Evolutionary conservation across 768 basidiomycete genomes (phyloP).

Genomic region (Cystofilobasidium macerans): DNA sequence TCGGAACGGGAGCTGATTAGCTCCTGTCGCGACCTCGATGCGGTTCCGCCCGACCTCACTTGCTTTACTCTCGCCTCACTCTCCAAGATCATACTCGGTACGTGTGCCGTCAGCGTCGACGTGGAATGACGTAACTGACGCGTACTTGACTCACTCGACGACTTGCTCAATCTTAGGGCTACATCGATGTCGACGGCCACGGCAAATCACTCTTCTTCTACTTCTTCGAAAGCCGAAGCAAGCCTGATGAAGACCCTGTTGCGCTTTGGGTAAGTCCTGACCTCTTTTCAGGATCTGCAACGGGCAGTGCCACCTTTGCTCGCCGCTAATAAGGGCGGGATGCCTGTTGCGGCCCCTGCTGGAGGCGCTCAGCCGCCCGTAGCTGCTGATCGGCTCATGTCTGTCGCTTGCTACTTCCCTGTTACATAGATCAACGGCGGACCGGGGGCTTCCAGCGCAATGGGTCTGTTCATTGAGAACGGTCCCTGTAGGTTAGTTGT

Average conservation of each 20-base stretch:
- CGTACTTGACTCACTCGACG: neutral
- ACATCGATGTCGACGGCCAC: slow-evolving; percentile 27
- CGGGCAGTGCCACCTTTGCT: too few relatives aligned
- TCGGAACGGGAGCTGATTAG: neutral
- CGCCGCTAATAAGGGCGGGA: too few relatives aligned
- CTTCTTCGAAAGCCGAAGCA: slow-evolving; percentile 26
- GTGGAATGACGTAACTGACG: neutral
- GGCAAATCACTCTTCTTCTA: slow-evolving; percentile 17
- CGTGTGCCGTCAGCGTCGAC: neutral
- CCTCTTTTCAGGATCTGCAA: too few relatives aligned
- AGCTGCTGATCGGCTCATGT: too few relatives aligned
- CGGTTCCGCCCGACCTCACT: neutral
- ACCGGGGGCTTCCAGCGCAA: neutral
- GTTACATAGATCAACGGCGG: slow-evolving; percentile 19
- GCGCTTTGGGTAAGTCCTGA: too few relatives aligned
- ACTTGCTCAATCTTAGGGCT: neutral
- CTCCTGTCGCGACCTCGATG: neutral
- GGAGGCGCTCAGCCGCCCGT: too few relatives aligned
- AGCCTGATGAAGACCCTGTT: slow-evolving; percentile 25
- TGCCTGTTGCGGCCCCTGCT: too few relatives aligned
- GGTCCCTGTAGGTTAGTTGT: neutral
- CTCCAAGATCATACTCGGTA: too few relatives aligned
- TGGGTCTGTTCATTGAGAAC: slow-evolving; percentile 12
- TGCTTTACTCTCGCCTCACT: too few relatives aligned
- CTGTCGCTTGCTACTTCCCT: too few relatives aligned